Conservation (phyloP, 805 yeast species). For the Saturnispora ahearnii region DNA sequence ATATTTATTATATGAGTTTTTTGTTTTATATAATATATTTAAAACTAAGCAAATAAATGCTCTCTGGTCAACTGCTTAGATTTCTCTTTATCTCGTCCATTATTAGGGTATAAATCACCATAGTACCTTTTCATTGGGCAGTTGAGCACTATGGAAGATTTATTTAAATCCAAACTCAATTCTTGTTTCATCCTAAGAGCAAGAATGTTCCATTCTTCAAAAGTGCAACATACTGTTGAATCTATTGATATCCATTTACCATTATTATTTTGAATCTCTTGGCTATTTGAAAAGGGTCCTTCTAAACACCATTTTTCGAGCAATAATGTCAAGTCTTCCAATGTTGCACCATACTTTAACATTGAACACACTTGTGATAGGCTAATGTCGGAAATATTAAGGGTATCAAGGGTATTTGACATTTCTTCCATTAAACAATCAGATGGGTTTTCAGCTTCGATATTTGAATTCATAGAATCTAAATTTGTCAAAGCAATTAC, state of each 20-base stretch:
- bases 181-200: constrained; percentile 1
- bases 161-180: background rate
- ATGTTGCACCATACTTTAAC: background rate
- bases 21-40: background rate
- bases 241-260: background rate
- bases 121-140: constrained; percentile 14
- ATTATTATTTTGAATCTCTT: background rate
- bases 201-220: constrained; percentile 1
- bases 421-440: constrained; percentile 3
- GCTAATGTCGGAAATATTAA: background rate
- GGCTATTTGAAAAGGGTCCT: constrained; percentile 8
- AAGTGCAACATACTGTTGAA: background rate
- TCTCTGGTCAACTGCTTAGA: background rate
- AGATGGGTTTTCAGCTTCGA: background rate
- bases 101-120: constrained; percentile 13
- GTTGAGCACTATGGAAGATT: background rate
- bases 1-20: background rate
- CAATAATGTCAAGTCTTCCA: constrained; percentile 6
- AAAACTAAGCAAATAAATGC: background rate
- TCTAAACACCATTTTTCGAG: constrained; percentile 12
- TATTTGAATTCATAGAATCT: background rate
- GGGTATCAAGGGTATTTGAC: constrained; percentile 9
- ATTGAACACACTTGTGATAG: background rate
- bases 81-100: constrained; percentile 9
- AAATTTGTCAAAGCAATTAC: background rate